Evolutionary conservation across 208 protist genomes (phyloP), one percentile per base, ranked within the genome.

Genomic region (Leishmania tropica): DNA sequence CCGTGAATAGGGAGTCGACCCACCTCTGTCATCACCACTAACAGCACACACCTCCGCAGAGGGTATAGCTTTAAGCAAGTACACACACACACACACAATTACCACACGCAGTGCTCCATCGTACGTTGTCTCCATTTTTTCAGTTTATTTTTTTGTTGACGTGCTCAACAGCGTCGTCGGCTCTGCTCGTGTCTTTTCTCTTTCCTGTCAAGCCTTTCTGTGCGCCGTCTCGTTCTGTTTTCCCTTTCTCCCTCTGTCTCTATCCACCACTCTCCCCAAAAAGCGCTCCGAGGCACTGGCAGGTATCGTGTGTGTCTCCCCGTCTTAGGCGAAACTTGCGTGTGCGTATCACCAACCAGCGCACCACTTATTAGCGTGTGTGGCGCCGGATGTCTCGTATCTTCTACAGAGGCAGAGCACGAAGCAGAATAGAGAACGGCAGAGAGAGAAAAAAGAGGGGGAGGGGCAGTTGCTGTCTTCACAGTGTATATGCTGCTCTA

Each of bases 141-240:
- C 24, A 60, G 45, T 62, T 75, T 47, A 75, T 71, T 79, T 79
- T 62, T 75, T 35, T 67, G 31, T 45, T 45, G 42, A 7, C 68
- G 37, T 64, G 21, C 13, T 19, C 45, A 48, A 40, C 62, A 68
- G 31, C 31, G 31, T 40, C 31, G 15, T 21, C 62, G 13, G 10
- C 31, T 68, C 67, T 56, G 15, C 71, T 75, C 37, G 51, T 60
- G 8, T 58, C 64, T 51, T 80, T 31, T 74, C 64, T 6, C 56
- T 70, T 68, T 45, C 35, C 19, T 28, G 21, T 78, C 54, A 35
- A 68, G 62, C 28, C 28, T 40, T 13, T 40, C 62, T 42, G 13
- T 40, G 62, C 62, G 17, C 31, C 31, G 31, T 42, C 31, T 40
- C 31, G 15, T 35, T 68, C 3, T 68, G 31, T 21, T 17, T 42